Evolutionary conservation across 1,284 basidiomycete species (phyloP), one percentile per base, ranked within the genome.

Genomic region (Moesziomyces parantarcticus): DNA sequence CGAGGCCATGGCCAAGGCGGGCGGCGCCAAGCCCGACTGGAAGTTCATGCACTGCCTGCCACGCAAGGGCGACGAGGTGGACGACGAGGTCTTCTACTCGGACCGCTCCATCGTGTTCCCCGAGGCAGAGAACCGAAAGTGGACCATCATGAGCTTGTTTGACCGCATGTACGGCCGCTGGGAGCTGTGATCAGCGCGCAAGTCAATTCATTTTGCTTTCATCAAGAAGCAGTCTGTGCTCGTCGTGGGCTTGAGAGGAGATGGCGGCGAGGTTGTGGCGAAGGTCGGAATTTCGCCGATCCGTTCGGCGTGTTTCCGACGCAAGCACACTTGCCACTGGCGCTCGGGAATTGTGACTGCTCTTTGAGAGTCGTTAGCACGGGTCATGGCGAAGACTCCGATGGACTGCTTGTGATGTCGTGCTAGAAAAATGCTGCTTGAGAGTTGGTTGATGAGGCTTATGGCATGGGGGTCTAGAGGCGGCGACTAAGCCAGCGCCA

Each of bases 21-120:
- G 92, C 4, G 92, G 91, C 9, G 94, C 94, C 16, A 92, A 93
- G 49, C 88, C 89, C 3, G 87, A 94, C 80, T 97, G 95, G 95
- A 91, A 92, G 84, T 98, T 99, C 87, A 86, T 98, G 86, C 96
- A 99, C 83, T 99, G 96, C 84, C 87, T 99, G 45, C 97, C 96
- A 18, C 88, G 96, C 45, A 97, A 99, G 85, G 85, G 88, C 57
- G 88, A 98, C 75, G 96, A 99, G 85, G 97, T 82, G 23, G 80
- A 82, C 43, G 82, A 82, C 44, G 59, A 77, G 47, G 81, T 84
- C 16, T 84, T 84, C 55, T 84, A 84, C 50, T 77, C 78, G 18
- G 50, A 73, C 13, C 70, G 83, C 13, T 79, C 76, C 0, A 56
- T 84, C 22, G 83, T 84, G 40, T 84, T 84, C 67, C 79, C 79